Percentiles rank a stretch among this genome's conserved stretches.
Evolutionary conservation across 805 yeast genomes (phyloP).

Genomic region (Wickerhamiella spandovensis): DNA sequence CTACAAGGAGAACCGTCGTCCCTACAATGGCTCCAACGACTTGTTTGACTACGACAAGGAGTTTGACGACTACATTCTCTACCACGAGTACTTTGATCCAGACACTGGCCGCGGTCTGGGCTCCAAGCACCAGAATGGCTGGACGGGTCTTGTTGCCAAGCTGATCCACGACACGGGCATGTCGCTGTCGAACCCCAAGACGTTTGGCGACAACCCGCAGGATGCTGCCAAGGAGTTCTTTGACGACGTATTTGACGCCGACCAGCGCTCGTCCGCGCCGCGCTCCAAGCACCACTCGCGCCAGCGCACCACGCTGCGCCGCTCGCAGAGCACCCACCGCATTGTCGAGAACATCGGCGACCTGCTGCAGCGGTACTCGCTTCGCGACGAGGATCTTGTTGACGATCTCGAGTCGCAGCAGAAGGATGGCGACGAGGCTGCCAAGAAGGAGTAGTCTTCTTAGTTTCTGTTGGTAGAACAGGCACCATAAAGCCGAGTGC

Average conservation of each 20-base stretch:
- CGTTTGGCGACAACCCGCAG: constrained; percentile 22
- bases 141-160: constrained; percentile 90
- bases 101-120: constrained; percentile 92
- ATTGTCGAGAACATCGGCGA: constrained; percentile 15
- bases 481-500: too few species aligned
- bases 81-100: constrained; percentile 84
- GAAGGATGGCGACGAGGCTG: neutral
- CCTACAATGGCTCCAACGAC: constrained; percentile 51
- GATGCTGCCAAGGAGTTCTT: constrained; percentile 25
- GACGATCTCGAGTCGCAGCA: constrained; percentile 9
- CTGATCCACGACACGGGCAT: constrained; percentile 78
- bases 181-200: constrained; percentile 31
- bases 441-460: neutral
- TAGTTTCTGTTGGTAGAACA: too few species aligned
- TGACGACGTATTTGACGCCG: constrained; percentile 21
- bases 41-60: constrained; percentile 44
- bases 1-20: constrained; percentile 41
- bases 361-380: constrained; percentile 13
- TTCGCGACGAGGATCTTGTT: constrained; percentile 14
- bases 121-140: constrained; percentile 88
- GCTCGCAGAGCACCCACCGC: constrained; percentile 10
- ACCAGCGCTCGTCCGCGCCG: constrained; percentile 7
- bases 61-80: constrained; percentile 65
- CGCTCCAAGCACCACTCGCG: constrained; percentile 14
- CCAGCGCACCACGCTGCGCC: constrained; percentile 8